Conservation (phyloP, 2,329 filamentous ascomycete genomes). For the Hyphodiscus sp. region DNA sequence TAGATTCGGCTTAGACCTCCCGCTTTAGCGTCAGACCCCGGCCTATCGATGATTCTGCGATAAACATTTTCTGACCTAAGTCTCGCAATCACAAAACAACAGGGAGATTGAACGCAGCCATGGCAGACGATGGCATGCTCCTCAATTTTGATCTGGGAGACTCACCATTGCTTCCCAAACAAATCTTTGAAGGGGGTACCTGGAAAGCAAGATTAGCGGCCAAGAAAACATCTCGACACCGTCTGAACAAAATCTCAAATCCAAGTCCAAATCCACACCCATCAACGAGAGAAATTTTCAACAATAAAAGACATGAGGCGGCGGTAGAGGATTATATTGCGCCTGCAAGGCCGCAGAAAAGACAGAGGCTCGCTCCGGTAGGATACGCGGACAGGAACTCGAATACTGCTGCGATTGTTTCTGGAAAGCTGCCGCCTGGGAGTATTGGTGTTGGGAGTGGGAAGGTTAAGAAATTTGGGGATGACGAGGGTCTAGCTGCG, state of each 20-base stretch:
- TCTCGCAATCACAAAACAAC: no score
- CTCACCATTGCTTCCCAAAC: slow-evolving; percentile 53
- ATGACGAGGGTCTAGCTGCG: slow-evolving; percentile 17
- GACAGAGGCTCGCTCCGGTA: slow-evolving; percentile 36
- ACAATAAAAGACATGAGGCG: slow-evolving; percentile 20
- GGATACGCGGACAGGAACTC: slow-evolving; percentile 12
- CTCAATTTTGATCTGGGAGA: slow-evolving; percentile 82
- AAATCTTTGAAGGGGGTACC: slow-evolving; percentile 75
- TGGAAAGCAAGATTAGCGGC: slow-evolving; percentile 87
- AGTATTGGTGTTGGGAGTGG: slow-evolving; percentile 24
- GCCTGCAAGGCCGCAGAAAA: slow-evolving; percentile 34
- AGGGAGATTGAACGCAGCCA: slow-evolving; percentile 32
- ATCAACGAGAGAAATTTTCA: slow-evolving; percentile 22
- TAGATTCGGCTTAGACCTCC: slow-evolving; percentile 16
- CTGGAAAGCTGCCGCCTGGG: slow-evolving; percentile 32
- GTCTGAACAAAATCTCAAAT: slow-evolving; percentile 32
- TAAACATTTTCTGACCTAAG: not conserved
- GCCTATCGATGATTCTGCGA: not conserved
- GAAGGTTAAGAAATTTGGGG: slow-evolving; percentile 12
- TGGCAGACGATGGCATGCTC: slow-evolving; percentile 94
- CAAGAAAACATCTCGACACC: slow-evolving; percentile 57
- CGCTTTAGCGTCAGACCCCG: slow-evolving; percentile 6
- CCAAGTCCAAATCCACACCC: slow-evolving; percentile 8
- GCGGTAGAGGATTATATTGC: slow-evolving; percentile 29
- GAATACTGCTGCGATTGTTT: slow-evolving; percentile 19